Conservation (phyloP, 495 filamentous ascomycete genomes). For the Aspergillus heteromorphus region DNA sequence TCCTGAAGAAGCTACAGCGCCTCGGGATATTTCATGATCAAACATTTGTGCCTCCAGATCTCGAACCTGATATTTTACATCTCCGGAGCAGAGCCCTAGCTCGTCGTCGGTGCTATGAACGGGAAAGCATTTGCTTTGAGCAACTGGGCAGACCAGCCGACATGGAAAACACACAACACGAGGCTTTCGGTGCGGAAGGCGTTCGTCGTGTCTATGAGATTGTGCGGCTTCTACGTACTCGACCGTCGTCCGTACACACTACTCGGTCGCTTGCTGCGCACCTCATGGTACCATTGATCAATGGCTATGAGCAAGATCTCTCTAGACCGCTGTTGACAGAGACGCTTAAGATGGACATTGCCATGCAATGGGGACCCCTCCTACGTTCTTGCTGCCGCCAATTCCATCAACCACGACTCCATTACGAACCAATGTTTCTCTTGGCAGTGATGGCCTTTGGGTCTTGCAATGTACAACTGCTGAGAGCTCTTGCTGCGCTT, state of each 20-base stretch:
- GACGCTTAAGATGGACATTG: not conserved
- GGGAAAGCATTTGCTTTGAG: not conserved
- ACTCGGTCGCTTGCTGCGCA: not conserved
- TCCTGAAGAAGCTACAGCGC: not conserved
- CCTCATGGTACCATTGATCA: not conserved
- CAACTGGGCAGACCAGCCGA: not conserved
- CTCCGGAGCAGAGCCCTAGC: not conserved
- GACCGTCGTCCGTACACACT: not conserved
- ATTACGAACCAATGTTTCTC: not conserved
- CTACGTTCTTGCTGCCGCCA: not conserved
- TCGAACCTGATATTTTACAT: not conserved
- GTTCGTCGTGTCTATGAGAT: not conserved
- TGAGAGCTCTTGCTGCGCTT: not conserved
- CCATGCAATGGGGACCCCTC: not conserved
- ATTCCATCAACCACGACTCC: not conserved
- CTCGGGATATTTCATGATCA: not conserved
- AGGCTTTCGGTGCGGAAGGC: not conserved
- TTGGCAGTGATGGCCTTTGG: not conserved
- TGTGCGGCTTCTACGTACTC: not conserved
- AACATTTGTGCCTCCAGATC: not conserved
- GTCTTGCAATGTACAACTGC: not conserved
- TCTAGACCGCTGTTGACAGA: not conserved
- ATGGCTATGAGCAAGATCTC: not conserved
- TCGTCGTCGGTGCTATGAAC: not conserved
- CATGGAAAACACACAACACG: not conserved